Conservation (phyloP, 2,329 filamentous ascomycete genomes). For the Aspergillus candidus region DNA sequence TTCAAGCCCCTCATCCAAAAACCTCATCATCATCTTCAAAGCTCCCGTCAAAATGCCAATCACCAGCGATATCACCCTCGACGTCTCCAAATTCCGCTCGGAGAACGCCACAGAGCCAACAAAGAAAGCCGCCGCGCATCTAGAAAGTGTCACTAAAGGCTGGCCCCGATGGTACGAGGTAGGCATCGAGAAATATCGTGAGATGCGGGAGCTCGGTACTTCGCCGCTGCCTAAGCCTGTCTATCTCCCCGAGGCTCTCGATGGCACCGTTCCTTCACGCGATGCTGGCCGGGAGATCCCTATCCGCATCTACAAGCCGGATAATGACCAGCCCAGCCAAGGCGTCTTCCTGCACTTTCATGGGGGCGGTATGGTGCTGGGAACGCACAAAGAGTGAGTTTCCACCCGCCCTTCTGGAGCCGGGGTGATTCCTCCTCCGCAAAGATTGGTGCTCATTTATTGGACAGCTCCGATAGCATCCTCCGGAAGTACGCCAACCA, state of each 20-base stretch:
- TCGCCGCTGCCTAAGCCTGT: conserved; percentile 45
- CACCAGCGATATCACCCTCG: conserved; percentile 2
- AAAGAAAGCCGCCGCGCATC: conserved; percentile 5
- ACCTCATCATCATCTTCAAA: no score
- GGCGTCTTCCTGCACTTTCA: conserved; percentile 53
- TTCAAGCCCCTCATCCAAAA: no score
- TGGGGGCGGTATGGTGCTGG: conserved; percentile 43
- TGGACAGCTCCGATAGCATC: conserved; percentile 38
- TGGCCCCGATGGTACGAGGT: conserved; percentile 51
- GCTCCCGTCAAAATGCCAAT: conserved; percentile 2
- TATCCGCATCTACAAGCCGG: conserved; percentile 48
- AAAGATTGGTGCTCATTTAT: no score
- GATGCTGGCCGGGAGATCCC: conserved; percentile 48
- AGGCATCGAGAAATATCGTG: conserved; percentile 49
- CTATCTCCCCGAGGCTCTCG: conserved; percentile 42
- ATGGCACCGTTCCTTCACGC: conserved; percentile 48
- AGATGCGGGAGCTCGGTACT: conserved; percentile 50
- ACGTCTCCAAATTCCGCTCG: conserved; percentile 2
- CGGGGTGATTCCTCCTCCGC: no score
- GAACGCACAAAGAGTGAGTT: conserved; percentile 14
- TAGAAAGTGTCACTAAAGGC: neutral
- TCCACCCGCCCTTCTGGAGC: no score
- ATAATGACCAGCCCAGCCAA: conserved; percentile 34
- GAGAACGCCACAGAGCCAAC: conserved; percentile 30
- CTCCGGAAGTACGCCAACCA: conserved; percentile 48